phyloP scores from a whole-genome alignment of 192 early-diverging fungal species.

The Lunasporangiospora selenospora region DNA sequence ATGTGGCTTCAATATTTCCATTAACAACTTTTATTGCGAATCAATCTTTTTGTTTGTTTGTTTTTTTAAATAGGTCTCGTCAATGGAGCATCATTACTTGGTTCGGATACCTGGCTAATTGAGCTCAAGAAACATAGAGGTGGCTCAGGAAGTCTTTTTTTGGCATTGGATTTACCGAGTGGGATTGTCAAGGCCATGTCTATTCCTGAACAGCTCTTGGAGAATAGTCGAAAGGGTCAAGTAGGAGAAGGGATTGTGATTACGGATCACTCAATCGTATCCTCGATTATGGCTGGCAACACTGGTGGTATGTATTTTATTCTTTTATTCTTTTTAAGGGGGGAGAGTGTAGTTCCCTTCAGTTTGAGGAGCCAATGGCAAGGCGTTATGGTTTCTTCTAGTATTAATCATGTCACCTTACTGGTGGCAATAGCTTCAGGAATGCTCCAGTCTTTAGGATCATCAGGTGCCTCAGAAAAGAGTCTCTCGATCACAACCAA shows the following conservation, averaged over 20 bases:
- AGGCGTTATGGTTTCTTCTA: too few species aligned
- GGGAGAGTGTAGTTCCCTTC: too few species aligned
- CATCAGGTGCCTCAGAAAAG: too few species aligned
- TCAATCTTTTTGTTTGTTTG: background rate
- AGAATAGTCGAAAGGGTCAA: background rate
- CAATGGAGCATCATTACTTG: background rate
- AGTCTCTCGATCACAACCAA: too few species aligned
- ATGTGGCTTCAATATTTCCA: too few species aligned
- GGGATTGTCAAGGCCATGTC: constrained; percentile 19
- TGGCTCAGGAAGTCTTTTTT: constrained; percentile 21
- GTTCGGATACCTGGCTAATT: constrained; percentile 34
- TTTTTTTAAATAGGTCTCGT: constrained; percentile 3
- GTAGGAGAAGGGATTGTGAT: constrained; percentile 12
- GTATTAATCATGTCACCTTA: too few species aligned
- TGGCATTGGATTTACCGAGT: constrained; percentile 26
- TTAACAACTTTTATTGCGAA: too few species aligned
- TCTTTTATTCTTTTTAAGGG: too few species aligned
- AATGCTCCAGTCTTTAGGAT: too few species aligned
- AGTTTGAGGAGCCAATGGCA: too few species aligned
- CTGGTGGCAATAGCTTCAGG: too few species aligned
- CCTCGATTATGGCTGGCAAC: background rate
- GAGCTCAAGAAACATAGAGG: constrained; percentile 21
- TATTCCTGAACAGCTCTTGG: constrained; percentile 23
- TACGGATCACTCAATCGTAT: constrained; percentile 14
- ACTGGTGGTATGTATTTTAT: background rate